A percentile compares a stretch with the other conserved stretches of the same genome.
Evolutionary conservation across 768 basidiomycete species (phyloP).

Genomic region (Infundibulicybe gibba): DNA sequence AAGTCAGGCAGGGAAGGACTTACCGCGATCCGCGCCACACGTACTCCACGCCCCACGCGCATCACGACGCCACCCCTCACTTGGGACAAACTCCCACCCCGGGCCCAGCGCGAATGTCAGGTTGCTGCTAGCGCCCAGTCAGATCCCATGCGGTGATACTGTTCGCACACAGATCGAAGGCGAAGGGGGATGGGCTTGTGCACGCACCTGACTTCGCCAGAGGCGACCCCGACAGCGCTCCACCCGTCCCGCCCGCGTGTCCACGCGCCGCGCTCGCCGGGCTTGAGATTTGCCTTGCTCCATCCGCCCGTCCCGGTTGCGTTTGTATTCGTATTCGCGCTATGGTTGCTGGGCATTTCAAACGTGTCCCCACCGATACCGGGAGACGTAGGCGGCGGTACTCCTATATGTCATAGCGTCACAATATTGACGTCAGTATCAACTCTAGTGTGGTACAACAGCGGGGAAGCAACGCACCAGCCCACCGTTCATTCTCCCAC

Average conservation of each 20-base stretch:
- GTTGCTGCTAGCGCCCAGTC: slow-evolving; percentile 54
- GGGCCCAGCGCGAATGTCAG: slow-evolving; percentile 74
- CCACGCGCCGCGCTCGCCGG: slow-evolving; percentile 60
- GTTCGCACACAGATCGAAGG: neutral
- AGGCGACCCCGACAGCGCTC: slow-evolving; percentile 48
- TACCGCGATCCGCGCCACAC: slow-evolving; percentile 27
- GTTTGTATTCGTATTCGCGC: slow-evolving; percentile 1
- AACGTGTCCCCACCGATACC: no score
- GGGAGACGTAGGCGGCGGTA: neutral
- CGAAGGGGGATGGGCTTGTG: slow-evolving; percentile 1
- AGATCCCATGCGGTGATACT: neutral
- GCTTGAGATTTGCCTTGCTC: slow-evolving; percentile 39
- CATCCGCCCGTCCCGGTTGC: slow-evolving; percentile 25
- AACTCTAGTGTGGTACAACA: neutral
- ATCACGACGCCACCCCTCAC: slow-evolving; percentile 78
- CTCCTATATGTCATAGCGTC: neutral
- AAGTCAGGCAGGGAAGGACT: slow-evolving; percentile 3
- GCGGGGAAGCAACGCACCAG: slow-evolving; percentile 12
- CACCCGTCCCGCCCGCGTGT: slow-evolving; percentile 70
- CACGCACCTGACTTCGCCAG: slow-evolving; percentile 63
- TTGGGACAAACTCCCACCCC: slow-evolving; percentile 72
- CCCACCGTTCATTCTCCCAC: slow-evolving; percentile 78
- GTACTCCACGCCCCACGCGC: slow-evolving; percentile 52
- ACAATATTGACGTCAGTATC: no score
- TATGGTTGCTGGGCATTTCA: neutral